A percentile compares a stretch with the other conserved stretches of the same genome.
phyloP scores from a whole-genome alignment of 352 stramenopile species.

The Phytophthora quininea region DNA sequence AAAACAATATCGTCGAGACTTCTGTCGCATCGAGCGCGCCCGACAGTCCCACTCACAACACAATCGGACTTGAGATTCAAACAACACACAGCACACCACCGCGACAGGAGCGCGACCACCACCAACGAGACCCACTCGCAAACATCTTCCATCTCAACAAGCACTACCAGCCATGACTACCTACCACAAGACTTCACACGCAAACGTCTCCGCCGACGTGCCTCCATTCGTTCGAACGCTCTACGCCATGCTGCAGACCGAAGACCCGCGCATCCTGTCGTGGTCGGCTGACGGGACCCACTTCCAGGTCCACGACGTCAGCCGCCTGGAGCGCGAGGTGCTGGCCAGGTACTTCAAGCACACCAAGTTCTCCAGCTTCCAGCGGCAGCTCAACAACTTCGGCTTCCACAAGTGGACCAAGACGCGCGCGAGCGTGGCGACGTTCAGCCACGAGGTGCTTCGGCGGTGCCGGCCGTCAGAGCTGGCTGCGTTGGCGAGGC shows the following conservation, averaged over 20 bases:
- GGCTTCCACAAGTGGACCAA: constrained; percentile 88
- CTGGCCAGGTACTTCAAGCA: constrained; percentile 87
- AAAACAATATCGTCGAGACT: not conserved
- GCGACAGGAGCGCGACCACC: constrained; percentile 2
- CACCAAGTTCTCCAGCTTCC: constrained; percentile 89
- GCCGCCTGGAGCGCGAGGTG: constrained; percentile 56
- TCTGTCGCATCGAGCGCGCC: not conserved
- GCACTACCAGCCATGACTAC: not conserved
- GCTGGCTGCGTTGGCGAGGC: constrained; percentile 9
- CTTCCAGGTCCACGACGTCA: constrained; percentile 85
- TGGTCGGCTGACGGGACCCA: constrained; percentile 60
- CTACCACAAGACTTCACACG: not conserved
- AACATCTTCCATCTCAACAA: not conserved
- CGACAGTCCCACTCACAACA: constrained; percentile 15
- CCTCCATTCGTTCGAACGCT: constrained; percentile 58
- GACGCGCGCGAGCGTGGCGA: constrained; percentile 61
- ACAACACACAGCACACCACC: not conserved
- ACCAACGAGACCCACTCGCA: not conserved
- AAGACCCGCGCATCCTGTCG: constrained; percentile 49
- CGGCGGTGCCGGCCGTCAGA: constrained; percentile 43
- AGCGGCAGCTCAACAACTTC: constrained; percentile 93
- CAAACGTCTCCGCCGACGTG: constrained; percentile 1
- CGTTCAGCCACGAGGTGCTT: constrained; percentile 69
- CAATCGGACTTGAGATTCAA: constrained; percentile 6
- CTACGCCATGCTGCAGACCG: constrained; percentile 67